Evolutionary conservation across 257 asterid species (phyloP).

Genomic region (Solanum arcanum): DNA sequence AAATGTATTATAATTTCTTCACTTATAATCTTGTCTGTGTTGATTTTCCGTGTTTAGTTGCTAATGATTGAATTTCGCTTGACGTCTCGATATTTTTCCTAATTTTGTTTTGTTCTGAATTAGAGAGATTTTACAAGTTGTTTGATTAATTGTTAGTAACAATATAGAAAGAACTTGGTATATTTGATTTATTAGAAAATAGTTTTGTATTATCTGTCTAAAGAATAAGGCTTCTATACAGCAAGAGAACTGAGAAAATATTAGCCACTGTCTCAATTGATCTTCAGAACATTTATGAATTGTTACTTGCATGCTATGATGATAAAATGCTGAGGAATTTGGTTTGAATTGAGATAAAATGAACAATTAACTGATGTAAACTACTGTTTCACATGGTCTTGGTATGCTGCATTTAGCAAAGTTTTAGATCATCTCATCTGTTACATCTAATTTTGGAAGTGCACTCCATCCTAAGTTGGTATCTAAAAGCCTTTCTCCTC

Average conservation of each 20-base stretch:
- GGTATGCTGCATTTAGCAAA: background rate
- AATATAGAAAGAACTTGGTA: background rate
- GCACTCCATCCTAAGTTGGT: background rate
- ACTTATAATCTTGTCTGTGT: background rate
- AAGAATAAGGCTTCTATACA: background rate
- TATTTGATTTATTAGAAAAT: background rate
- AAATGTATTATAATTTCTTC: background rate
- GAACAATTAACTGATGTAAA: background rate
- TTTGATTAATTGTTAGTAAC: background rate
- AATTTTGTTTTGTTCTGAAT: background rate
- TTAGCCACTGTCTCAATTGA: background rate
- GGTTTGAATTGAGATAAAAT: background rate
- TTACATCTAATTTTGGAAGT: background rate
- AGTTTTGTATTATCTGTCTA: background rate
- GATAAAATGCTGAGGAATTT: background rate
- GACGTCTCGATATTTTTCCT: background rate
- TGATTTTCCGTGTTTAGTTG: background rate
- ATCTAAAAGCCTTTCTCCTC: background rate
- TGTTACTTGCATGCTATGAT: background rate
- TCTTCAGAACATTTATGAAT: background rate
- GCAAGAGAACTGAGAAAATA: background rate
- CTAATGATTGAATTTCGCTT: background rate
- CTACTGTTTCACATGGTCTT: background rate
- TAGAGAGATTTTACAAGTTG: background rate
- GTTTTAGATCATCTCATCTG: background rate